Conservation (phyloP, 495 filamentous ascomycete genomes). For the Xylaria scruposa region DNA sequence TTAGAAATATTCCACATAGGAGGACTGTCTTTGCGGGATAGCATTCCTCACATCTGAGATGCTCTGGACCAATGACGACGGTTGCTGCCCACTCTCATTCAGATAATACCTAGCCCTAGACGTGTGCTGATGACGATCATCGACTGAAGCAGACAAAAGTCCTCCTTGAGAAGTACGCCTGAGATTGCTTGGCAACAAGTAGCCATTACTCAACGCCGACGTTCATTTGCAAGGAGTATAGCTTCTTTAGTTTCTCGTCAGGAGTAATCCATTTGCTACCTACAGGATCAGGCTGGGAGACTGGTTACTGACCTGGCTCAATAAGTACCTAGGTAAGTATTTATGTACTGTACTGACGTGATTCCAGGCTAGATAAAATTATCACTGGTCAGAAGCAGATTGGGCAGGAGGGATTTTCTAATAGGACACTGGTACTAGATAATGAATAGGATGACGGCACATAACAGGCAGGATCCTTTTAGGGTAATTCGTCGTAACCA, state of each 20-base stretch:
- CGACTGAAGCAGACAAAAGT: constrained; percentile 26
- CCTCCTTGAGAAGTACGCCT: constrained; percentile 10
- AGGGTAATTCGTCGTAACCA: constrained; percentile 13
- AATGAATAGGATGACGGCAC: constrained; percentile 16
- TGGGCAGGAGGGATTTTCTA: constrained; percentile 17
- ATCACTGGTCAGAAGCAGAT: constrained; percentile 26
- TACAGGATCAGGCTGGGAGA: background rate
- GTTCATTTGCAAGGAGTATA: constrained; percentile 1
- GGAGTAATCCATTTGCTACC: background rate
- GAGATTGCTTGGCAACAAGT: constrained; percentile 9
- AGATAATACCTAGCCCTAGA: constrained; percentile 8
- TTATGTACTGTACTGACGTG: constrained; percentile 3
- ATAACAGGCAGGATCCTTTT: background rate
- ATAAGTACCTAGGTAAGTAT: constrained; percentile 4
- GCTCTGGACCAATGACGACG: constrained; percentile 15
- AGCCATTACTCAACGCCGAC: background rate
- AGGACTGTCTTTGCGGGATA: constrained; percentile 6
- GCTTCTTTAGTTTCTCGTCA: background rate
- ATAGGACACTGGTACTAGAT: constrained; percentile 7
- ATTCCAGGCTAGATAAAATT: constrained; percentile 13
- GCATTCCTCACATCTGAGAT: constrained; percentile 15
- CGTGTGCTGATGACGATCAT: constrained; percentile 23
- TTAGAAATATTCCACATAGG: background rate
- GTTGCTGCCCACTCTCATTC: background rate
- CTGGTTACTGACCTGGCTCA: background rate